These are phyloP conservation scores for Rhazya stricta DNA, from an alignment of 257 asterid species.

Conservation along the genomic window DNA sequence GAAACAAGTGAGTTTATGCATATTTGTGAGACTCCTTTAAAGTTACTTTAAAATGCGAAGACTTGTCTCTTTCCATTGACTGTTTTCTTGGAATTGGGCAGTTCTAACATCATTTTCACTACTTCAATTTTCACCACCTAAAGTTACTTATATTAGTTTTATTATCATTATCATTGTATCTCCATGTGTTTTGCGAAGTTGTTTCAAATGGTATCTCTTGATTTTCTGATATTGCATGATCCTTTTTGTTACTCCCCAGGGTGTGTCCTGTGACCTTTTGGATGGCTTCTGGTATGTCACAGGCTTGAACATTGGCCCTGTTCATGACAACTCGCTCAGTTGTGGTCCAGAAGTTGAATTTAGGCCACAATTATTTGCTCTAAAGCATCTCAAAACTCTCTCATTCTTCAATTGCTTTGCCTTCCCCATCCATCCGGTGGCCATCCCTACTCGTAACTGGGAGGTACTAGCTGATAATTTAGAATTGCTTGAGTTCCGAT, in stretches of 20 bases:
- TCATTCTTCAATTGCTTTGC: conserved; percentile 71
- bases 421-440: conserved; percentile 31
- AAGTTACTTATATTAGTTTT: not conserved
- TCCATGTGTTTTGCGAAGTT: not conserved
- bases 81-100: not conserved
- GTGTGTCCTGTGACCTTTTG: conserved; percentile 80
- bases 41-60: not conserved
- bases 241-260: conserved; percentile 43
- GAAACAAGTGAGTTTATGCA: not conserved
- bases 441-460: conserved; percentile 60
- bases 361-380: conserved; percentile 44
- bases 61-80: not conserved
- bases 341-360: conserved; percentile 59
- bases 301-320: conserved; percentile 65
- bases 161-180: not conserved
- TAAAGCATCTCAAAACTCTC: conserved; percentile 63
- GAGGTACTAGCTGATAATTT: conserved; percentile 41
- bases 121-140: not conserved
- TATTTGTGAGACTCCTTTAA: not conserved
- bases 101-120: not conserved
- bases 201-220: not conserved
- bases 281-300: conserved; percentile 90
- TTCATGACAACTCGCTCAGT: conserved; percentile 81
- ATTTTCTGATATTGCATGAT: not conserved
- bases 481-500: conserved; percentile 68